Evolutionary conservation across 2,329 filamentous ascomycete genomes (phyloP).

Genomic region (Verticillium dahliae): DNA sequence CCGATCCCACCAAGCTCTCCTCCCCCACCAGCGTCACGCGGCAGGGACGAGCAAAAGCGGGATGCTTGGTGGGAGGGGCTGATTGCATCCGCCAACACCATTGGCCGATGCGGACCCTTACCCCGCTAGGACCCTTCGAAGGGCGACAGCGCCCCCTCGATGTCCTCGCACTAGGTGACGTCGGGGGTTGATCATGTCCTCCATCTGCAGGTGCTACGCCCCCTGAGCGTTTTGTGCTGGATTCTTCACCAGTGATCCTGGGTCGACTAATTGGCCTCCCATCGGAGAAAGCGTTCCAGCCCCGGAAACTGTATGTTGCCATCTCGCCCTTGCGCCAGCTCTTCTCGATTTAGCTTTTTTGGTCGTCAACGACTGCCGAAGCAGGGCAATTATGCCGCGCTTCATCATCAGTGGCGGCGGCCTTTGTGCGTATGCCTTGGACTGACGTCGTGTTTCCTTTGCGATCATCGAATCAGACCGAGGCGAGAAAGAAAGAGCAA

Average conservation of each 20-base stretch:
- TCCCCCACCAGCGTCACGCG: neutral
- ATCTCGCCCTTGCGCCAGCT: neutral
- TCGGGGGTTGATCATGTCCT: neutral
- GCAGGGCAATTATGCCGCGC: too few species aligned
- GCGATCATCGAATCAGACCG: neutral
- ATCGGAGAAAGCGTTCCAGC: neutral
- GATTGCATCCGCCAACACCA: neutral
- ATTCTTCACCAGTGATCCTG: conserved; percentile 1
- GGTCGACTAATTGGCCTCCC: neutral
- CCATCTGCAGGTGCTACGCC: neutral
- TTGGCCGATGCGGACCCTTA: neutral
- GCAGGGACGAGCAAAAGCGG: neutral
- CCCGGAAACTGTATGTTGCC: neutral
- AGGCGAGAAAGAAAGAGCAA: neutral
- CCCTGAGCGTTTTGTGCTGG: conserved; percentile 2
- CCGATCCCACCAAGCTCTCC: neutral
- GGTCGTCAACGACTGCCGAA: neutral
- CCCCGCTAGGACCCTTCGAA: neutral
- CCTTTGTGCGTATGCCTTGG: neutral
- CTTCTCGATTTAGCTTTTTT: neutral
- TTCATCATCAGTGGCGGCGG: neutral
- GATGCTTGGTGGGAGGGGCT: neutral
- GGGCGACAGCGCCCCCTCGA: neutral
- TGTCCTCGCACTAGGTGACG: neutral
- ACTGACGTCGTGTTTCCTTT: neutral